Base-by-base conservation (phyloP, 257 asterid species). In the Lycium barbarum region DNA sequence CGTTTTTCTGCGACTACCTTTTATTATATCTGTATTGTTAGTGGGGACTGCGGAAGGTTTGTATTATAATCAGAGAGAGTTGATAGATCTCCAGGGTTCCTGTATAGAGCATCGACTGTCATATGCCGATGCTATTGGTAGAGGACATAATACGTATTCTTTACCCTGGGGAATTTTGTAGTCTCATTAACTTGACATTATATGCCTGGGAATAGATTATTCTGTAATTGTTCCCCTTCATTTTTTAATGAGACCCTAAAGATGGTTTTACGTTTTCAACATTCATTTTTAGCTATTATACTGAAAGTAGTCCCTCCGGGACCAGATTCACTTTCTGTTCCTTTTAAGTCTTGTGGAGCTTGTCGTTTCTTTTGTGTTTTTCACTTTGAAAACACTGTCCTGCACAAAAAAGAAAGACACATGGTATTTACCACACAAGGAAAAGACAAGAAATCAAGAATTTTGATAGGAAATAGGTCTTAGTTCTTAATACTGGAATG, bases 81-180 rank as follows among this genome's bases (percentile, higher is more conserved):
- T 82, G 68, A 33, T 81, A 81, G 84, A 85, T 87, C 83, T 87
- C 82, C 72, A 40, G 89, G 89, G 88, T 84, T 84, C 83, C 73
- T 92, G 93, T 93, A 92, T 88, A 93, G 97, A 85, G 84, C 57
- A 71, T 86, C 33, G 15, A 38, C 54, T 36, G 12, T 36, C 7
- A 35, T 7, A 68, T 8, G 26, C 14, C 3, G 53, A 70, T 38
- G 53, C 53, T 26, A 72, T 76, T 61, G 63, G 18, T 84, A 26
- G 82, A 76, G 45, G 7, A 22, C 82, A 49, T 13, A 53, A 76
- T 51, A 76, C 82, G 7, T 76, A 76, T 76, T 76, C 65, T 76
- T 76, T 76, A 76, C 65, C 65, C 65, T 76, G 45, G 82, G n/a
- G 59, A 76, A 53, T 51, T 76, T 76, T 72, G 6, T 72, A 40